phyloP scores from a whole-genome alignment of 1,284 basidiomycete species.

The Apiotrichum sp. region DNA sequence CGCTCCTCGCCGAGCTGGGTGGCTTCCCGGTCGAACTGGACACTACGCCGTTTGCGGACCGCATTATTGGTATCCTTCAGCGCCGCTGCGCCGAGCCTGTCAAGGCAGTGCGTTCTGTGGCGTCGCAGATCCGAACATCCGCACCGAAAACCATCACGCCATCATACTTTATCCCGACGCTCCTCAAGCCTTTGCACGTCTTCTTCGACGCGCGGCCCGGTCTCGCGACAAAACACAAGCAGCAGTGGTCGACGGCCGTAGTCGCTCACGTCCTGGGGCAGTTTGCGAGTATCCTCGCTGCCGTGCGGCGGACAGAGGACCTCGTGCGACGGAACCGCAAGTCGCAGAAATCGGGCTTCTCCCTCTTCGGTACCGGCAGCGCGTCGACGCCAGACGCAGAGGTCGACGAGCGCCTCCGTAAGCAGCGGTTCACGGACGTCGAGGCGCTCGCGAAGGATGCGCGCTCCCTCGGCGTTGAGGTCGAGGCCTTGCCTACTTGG shows the following conservation, averaged over 20 bases:
- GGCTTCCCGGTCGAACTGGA: conserved; percentile 15
- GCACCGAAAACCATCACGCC: conserved; percentile 52
- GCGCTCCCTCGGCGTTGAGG: conserved; percentile 58
- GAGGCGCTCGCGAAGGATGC: conserved; percentile 74
- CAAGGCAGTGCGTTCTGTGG: conserved; percentile 77
- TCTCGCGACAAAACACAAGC: conserved; percentile 56
- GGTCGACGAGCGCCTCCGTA: conserved; percentile 56
- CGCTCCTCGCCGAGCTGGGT: conserved; percentile 5
- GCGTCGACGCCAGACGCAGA: conserved; percentile 40
- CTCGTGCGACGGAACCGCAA: conserved; percentile 76
- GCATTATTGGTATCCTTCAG: conserved; percentile 66
- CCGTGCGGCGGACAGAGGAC: conserved; percentile 86
- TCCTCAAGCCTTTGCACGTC: conserved; percentile 71
- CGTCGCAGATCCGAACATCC: conserved; percentile 64
- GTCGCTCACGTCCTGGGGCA: conserved; percentile 65
- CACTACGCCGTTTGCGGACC: conserved; percentile 49
- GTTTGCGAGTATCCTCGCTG: conserved; percentile 57
- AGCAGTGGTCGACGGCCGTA: conserved; percentile 58
- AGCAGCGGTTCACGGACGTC: conserved; percentile 81
- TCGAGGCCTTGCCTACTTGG: conserved; percentile 51
- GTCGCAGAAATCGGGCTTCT: conserved; percentile 68
- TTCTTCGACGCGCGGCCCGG: conserved; percentile 62
- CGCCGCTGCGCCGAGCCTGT: conserved; percentile 77
- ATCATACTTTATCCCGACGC: conserved; percentile 73
- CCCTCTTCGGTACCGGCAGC: conserved; percentile 52